Percentiles rank a stretch among this genome's conserved stretches.
phyloP scores from a whole-genome alignment of 2,329 filamentous ascomycete genomes.

The Fusarium albidum region DNA sequence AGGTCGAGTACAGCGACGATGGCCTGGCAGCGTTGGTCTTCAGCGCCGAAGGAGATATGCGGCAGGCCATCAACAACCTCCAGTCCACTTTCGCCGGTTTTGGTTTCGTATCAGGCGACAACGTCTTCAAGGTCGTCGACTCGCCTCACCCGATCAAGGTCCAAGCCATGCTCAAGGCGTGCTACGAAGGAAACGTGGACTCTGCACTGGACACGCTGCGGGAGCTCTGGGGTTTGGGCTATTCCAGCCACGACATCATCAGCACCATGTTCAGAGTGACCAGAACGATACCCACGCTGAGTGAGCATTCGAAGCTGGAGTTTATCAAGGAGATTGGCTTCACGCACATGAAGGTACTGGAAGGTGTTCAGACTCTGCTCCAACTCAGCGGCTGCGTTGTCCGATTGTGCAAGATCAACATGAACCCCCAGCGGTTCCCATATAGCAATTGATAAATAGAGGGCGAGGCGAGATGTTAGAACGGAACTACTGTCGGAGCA shows the following conservation, averaged over 20 bases:
- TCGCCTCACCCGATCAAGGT: constrained; percentile 98
- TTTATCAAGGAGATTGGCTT: constrained; percentile 99
- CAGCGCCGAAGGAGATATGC: constrained; percentile 97
- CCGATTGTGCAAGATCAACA: constrained; percentile 92
- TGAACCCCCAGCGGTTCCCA: constrained; percentile 86
- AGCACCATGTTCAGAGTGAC: constrained; percentile 99
- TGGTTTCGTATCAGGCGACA: constrained; percentile 96
- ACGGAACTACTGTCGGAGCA: constrained; percentile 4
- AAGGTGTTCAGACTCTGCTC: constrained; percentile 93
- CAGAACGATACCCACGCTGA: constrained; percentile 90
- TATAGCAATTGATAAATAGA: constrained; percentile 38
- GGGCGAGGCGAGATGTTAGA: background rate
- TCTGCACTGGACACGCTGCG: constrained; percentile 84
- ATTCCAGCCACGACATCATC: constrained; percentile 99
- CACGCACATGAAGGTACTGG: constrained; percentile 98
- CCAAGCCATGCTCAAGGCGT: constrained; percentile 97
- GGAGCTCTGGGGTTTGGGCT: constrained; percentile 93
- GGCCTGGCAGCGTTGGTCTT: constrained; percentile 96
- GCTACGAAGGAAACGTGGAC: constrained; percentile 91
- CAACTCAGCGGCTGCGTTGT: constrained; percentile 94
- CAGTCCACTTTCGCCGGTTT: constrained; percentile 94
- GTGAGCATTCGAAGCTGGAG: constrained; percentile 94
- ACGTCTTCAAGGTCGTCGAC: constrained; percentile 97
- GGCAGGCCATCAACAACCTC: constrained; percentile 98
- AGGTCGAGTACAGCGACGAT: constrained; percentile 90